Percentiles rank a stretch among this genome's conserved stretches.
phyloP scores from a whole-genome alignment of 257 asterid species.

The Salvia rosmarinus region DNA sequence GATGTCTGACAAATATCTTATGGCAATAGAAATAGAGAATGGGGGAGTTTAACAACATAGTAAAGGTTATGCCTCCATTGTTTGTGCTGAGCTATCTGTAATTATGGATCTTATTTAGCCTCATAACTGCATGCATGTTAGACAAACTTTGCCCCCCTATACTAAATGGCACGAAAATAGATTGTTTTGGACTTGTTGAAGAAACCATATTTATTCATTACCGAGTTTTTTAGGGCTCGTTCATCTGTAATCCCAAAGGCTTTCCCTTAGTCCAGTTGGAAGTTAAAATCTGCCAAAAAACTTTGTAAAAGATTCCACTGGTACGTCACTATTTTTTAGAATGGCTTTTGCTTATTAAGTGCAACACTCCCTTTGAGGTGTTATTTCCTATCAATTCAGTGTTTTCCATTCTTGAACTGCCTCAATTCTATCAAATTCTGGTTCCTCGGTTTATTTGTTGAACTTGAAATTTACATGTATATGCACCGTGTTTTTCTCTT shows the following conservation, averaged over 20 bases:
- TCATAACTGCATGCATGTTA: not conserved
- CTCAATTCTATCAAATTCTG: no score
- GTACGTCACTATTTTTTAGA: no score
- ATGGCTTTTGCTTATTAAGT: conserved; percentile 7
- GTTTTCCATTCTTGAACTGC: no score
- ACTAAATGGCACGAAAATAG: not conserved
- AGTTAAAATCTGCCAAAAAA: not conserved
- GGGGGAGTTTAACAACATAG: no score
- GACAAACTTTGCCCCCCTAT: not conserved
- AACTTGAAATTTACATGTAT: not conserved
- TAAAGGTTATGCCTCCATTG: not conserved
- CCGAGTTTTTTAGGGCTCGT: not conserved
- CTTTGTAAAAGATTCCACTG: not conserved
- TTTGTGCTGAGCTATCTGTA: not conserved
- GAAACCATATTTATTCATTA: not conserved
- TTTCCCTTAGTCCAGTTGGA: not conserved
- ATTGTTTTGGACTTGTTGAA: not conserved
- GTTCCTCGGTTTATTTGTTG: not conserved
- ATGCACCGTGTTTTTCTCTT: no score
- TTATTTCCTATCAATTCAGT: no score
- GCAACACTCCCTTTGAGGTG: no score
- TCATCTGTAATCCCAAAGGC: not conserved
- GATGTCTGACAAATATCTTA: no score
- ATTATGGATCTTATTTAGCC: conserved; percentile 3
- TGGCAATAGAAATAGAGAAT: not conserved